Base-by-base conservation (phyloP, 1,284 basidiomycete genomes). In the Moniliella sp. region DNA sequence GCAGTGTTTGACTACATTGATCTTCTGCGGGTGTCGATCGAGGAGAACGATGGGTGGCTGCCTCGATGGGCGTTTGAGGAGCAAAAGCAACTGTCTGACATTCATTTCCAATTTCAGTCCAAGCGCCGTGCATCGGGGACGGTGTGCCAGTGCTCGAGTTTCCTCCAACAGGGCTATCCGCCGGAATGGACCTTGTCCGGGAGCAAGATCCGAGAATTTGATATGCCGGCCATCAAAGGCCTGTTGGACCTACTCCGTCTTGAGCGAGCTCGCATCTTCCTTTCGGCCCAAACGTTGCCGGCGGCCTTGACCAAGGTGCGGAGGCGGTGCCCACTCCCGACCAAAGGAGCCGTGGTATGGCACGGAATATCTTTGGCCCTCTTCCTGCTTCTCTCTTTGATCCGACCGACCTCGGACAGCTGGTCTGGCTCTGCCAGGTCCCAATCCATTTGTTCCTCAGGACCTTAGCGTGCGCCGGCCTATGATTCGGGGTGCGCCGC, bases 31-130 rank as follows among this genome's bases (percentile, higher is more conserved):
- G 72, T 75, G 4, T 69, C 75, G 7, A 69, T 97, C 13, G 68
- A 97, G 72, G 68, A 72, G 13, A n/a, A 23, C 21, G 72, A 75
- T 4, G 57, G 61, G 18, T 64, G 70, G 4, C 71, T 88, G 25
- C 70, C 76, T 12, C 57, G 70, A 28, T 78, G 72, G 66, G 69
- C 76, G 39, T 84, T 84, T 58, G 65, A 72, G 27, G 91, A 99
- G 62, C 69, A 77, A 34, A 70, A 73, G 29, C 67, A 69, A 25
- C 69, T 99, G 25, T 72, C 75, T 18, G 66, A 71, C 18, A 78
- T 76, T 18, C 72, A 72, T 14, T 97, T 93, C 69, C 71, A 75
- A 21, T 97, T 91, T 61, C 70, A 75, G 32, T 86, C 97, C 61
- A 84, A 91, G 62, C 66, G 67, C 27, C 60, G 72, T n/a, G 76